Conservation (phyloP, 257 asterid species). For the Handroanthus guayacan region DNA sequence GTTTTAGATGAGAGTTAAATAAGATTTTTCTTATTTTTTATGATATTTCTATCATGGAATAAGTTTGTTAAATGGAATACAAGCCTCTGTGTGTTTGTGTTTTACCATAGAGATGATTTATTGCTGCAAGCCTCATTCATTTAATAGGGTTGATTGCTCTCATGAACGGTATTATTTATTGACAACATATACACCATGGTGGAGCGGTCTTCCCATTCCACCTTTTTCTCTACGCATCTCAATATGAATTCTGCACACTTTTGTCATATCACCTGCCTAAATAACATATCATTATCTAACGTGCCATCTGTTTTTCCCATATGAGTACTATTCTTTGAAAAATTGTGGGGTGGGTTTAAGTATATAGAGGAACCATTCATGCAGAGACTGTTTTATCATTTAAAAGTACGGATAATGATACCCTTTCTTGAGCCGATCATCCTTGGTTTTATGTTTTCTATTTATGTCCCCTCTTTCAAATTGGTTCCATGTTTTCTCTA, state of each 20-base stretch:
- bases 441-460: slow-evolving; percentile 17
- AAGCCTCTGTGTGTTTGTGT: slow-evolving; percentile 2
- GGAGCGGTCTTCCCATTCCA: not conserved
- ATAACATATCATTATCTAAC: not conserved
- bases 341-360: slow-evolving; percentile 19
- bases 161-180: not conserved
- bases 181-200: not conserved
- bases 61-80: not conserved
- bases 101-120: not conserved
- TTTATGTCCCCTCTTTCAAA: slow-evolving; percentile 24
- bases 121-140: not conserved
- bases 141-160: not conserved
- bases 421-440: not conserved
- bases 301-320: not conserved
- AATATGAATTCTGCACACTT: too few species aligned
- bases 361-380: not conserved
- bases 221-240: too few species aligned
- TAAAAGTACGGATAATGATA: slow-evolving; percentile 4
- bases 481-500: slow-evolving; percentile 22
- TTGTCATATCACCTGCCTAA: not conserved
- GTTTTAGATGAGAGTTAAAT: slow-evolving; percentile 7
- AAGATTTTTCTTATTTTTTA: not conserved
- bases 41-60: not conserved
- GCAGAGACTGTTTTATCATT: slow-evolving; percentile 20
- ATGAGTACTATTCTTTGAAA: not conserved